Evolutionary conservation across 1,284 basidiomycete genomes (phyloP).

Genomic region (Naganishia cerealis): DNA sequence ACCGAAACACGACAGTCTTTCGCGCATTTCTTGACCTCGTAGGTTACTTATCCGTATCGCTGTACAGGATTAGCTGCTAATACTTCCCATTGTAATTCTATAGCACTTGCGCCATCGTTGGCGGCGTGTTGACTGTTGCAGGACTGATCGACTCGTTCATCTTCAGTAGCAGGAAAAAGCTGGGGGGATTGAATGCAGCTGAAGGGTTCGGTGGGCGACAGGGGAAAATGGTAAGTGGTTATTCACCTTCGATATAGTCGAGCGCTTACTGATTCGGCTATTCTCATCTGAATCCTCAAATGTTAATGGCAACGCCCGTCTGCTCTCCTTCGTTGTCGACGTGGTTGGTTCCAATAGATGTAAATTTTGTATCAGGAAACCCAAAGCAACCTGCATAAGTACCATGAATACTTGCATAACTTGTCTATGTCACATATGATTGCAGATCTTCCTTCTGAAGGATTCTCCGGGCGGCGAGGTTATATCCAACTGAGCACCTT

Average conservation of each 20-base stretch:
- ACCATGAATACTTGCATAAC: slow-evolving; percentile 2
- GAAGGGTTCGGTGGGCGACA: slow-evolving; percentile 47
- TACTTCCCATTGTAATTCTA: slow-evolving; percentile 14
- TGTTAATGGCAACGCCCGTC: background rate
- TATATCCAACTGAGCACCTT: background rate
- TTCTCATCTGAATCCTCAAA: background rate
- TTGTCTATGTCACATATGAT: background rate
- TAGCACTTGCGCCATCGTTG: slow-evolving; percentile 94
- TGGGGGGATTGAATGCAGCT: slow-evolving; percentile 43
- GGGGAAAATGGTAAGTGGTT: slow-evolving; percentile 49
- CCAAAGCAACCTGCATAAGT: background rate
- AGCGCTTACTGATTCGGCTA: background rate
- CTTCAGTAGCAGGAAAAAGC: slow-evolving; percentile 59
- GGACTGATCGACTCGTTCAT: slow-evolving; percentile 85
- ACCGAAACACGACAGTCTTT: slow-evolving; percentile 88
- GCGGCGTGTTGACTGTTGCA: slow-evolving; percentile 92
- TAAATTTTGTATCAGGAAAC: background rate
- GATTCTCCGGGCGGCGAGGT: background rate
- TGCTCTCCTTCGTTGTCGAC: background rate
- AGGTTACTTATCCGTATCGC: slow-evolving; percentile 50
- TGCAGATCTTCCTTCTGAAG: background rate
- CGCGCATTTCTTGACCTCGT: slow-evolving; percentile 96
- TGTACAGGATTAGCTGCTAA: background rate
- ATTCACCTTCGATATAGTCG: background rate
- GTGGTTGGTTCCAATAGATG: background rate